Percentiles rank a stretch among this genome's conserved stretches.
These are phyloP conservation scores for Incumbomyces lentus DNA, from an alignment of 2,329 filamentous ascomycete genomes.

Conservation along the genomic window DNA sequence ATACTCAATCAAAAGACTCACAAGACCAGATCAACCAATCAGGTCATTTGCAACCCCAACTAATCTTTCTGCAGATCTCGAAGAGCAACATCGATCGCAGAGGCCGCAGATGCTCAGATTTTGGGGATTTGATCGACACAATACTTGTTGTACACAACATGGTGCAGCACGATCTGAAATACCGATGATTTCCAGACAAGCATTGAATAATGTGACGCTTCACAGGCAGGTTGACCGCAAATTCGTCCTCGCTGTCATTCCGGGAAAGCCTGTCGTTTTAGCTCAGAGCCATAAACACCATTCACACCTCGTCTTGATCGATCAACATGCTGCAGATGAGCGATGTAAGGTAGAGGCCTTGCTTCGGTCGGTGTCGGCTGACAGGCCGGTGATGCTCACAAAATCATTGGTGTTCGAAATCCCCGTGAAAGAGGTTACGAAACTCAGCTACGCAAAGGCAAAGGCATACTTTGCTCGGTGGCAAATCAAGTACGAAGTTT, in stretches of 20 bases:
- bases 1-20: background rate
- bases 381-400: constrained; percentile 25
- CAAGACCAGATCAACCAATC: background rate
- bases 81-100: background rate
- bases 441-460: constrained; percentile 45
- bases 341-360: constrained; percentile 68
- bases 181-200: constrained; percentile 33
- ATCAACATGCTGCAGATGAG: constrained; percentile 94
- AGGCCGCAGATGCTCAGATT: background rate
- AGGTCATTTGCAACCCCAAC: background rate
- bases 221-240: constrained; percentile 81
- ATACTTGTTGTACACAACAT: background rate
- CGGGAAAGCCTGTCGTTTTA: constrained; percentile 18
- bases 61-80: background rate
- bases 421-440: constrained; percentile 45
- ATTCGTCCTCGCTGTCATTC: constrained; percentile 59
- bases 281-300: background rate
- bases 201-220: constrained; percentile 51
- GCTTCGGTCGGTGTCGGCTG: constrained; percentile 46
- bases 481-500: constrained; percentile 59
- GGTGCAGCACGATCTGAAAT: background rate
- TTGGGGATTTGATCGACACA: background rate
- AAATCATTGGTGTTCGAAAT: constrained; percentile 57
- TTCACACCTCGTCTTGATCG: constrained; percentile 60
- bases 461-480: constrained; percentile 53